Percentiles rank a stretch among this genome's conserved stretches.
Conservation (phyloP, 2,329 filamentous ascomycete genomes). For the Magnaporthales sp. region DNA sequence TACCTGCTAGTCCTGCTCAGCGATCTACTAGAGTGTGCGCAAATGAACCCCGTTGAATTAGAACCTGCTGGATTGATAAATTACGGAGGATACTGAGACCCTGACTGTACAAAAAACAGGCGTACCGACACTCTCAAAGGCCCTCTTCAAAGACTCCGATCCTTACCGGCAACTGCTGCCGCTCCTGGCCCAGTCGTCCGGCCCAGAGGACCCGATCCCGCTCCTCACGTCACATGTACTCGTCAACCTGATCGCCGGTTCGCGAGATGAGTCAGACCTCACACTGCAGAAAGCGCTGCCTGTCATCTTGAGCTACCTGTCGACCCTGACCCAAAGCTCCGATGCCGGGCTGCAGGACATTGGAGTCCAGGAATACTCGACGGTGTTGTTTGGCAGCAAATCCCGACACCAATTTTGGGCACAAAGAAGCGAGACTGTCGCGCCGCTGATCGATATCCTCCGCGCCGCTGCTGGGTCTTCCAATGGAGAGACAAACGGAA, state of each 20-base stretch:
- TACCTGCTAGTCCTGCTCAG: slow-evolving; percentile 86
- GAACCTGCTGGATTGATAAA: not conserved
- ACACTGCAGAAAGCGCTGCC: slow-evolving; percentile 67
- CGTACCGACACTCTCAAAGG: slow-evolving; percentile 68
- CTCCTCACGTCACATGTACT: slow-evolving; percentile 85
- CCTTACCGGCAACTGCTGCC: slow-evolving; percentile 79
- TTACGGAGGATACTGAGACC: not conserved
- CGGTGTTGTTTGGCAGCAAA: slow-evolving; percentile 65
- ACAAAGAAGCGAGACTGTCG: slow-evolving; percentile 76
- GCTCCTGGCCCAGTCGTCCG: slow-evolving; percentile 71
- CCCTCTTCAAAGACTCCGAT: slow-evolving; percentile 65
- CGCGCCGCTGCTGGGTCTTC: slow-evolving; percentile 65
- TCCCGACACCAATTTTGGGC: slow-evolving; percentile 84
- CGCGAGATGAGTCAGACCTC: slow-evolving; percentile 53
- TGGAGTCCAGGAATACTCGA: slow-evolving; percentile 84
- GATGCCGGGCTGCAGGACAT: slow-evolving; percentile 93
- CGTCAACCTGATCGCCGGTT: slow-evolving; percentile 64
- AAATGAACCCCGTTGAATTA: slow-evolving; percentile 7
- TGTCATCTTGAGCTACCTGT: slow-evolving; percentile 77
- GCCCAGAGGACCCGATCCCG: slow-evolving; percentile 69
- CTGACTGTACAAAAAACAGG: slow-evolving; percentile 37
- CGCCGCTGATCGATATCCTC: slow-evolving; percentile 75
- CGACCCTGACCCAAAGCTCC: slow-evolving; percentile 70
- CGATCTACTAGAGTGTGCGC: slow-evolving; percentile 75
- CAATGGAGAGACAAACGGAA: slow-evolving; percentile 50